Base-by-base conservation (phyloP, 495 filamentous ascomycete species). In the Cercophora samala region DNA sequence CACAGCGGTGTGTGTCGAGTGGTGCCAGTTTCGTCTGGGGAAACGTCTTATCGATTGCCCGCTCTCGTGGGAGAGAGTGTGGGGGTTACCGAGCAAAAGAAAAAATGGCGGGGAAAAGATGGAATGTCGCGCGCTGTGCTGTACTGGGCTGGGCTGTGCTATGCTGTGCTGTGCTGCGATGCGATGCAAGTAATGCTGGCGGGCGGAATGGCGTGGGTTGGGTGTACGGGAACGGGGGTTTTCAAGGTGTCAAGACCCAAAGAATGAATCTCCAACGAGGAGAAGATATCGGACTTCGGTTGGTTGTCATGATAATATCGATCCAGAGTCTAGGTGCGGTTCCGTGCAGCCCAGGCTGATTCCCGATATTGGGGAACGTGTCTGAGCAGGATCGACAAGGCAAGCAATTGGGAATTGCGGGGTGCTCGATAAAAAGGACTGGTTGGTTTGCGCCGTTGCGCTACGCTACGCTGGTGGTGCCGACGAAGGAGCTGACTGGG, bases 301-400 rank as follows among this genome's bases (percentile, higher is more conserved):
- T 80, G 80, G 79, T 79, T 76, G 79, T 85, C 83, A 86, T 86
- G 84, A 85, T 86, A 84, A 73, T 79, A 71, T 77, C 69, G 69
- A 29, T 74, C 68, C 65, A 64, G 66, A 72, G 64, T 64, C 65
- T 63, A 68, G 70, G 67, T 72, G 75, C 64, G 73, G 71, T 68
- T 73, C 68, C 70, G 70, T 71, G 74, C 70, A 77, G 75, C 77
- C 70, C 79, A 78, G 72, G 71, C 73, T 75, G 76, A 72, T 72
- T 78, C 76, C 72, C 69, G 68, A 69, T 68, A 71, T 78, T 72
- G 78, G 69, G 70, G 70, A 68, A 69, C 65, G 61, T 56, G 65
- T 67, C 66, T 67, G 71, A 63, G 62, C 63, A 66, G 60, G 56
- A 59, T 64, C 61, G 58, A 62, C n/a, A 64, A 29, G 8, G 61